Evolutionary conservation across 805 yeast species (phyloP), one percentile per base, ranked within the genome.

Genomic region (Sungouiozyma intestinalis): DNA sequence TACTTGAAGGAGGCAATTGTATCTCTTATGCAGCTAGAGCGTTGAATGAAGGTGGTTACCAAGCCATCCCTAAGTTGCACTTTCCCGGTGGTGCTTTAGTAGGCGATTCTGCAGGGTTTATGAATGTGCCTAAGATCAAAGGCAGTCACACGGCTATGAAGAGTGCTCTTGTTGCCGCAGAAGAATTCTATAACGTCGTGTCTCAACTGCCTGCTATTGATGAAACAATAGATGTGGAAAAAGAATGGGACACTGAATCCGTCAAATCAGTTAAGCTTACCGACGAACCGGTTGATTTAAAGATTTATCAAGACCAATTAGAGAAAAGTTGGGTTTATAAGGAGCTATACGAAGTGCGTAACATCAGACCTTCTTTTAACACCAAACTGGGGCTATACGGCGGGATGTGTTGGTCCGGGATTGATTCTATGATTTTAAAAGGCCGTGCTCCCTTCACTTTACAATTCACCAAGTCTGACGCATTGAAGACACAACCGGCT

Each of bases 71-170:
- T 18, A 76, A 80, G 57, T 70, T 92, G 42, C 69, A 80, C 50
- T 92, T 92, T 74, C 97, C 97, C 2, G 99, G 99, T 40, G 99
- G 98, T 41, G 81, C 87, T 7, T 66, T 92, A 21, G 90, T 92
- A 33, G 99, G 99, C 27, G 92, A 94, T 44, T 69, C 94, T 44
- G 98, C 98, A 3, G 98, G 98, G 1, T 90, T 92, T 62, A 75
- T 92, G 77, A 92, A 92, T 59, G 97, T 92, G 36, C 97, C 98
- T 41, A 92, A 90, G 63, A 85, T 92, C 56, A 92, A 92, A 66
- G 99, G 99, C 14, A 81, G 97, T 0, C 99, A 92, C 62, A 90
- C 96, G 1, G 97, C 99, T 1, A 85, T 92, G 78, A 92, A 92
- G 63, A 73, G 92, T 8, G 98, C 97, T 27, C 80, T 92, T 73